A percentile compares a stretch with the other conserved stretches of the same genome.
phyloP scores from a whole-genome alignment of 495 filamentous ascomycete genomes.

The Hyphodiscus hymeniophilus region DNA sequence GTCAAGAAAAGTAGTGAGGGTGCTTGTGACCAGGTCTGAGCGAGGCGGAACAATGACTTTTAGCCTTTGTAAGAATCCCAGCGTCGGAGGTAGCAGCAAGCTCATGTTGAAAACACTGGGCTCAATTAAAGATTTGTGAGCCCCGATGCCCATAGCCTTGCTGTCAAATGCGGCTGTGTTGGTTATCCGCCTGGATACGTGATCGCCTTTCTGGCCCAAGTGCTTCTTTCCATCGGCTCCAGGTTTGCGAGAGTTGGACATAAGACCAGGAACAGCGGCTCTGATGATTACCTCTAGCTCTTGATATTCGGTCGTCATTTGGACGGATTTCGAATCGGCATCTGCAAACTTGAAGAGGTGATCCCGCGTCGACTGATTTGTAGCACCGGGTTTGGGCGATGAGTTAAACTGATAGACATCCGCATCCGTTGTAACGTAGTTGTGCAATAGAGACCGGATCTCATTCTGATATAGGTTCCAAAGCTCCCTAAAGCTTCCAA shows the following conservation, averaged over 20 bases:
- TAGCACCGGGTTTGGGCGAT: conserved; percentile 26
- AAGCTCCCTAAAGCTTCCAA: conserved; percentile 79
- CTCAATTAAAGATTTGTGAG: conserved; percentile 83
- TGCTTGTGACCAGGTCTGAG: conserved; percentile 77
- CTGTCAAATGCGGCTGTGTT: conserved; percentile 34
- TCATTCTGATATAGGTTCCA: conserved; percentile 75
- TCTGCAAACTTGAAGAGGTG: conserved; percentile 87
- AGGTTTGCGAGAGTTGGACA: conserved; percentile 61
- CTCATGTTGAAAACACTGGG: conserved; percentile 98
- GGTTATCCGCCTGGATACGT: conserved; percentile 30
- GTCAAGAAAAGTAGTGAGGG: conserved; percentile 90
- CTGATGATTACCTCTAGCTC: conserved; percentile 86
- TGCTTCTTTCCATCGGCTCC: conserved; percentile 36
- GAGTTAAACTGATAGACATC: conserved; percentile 50
- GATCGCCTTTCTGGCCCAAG: conserved; percentile 21
- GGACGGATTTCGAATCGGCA: conserved; percentile 64
- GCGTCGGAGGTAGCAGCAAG: conserved; percentile 82
- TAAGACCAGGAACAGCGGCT: conserved; percentile 84
- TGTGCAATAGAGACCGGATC: conserved; percentile 89
- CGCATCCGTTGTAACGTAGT: conserved; percentile 92
- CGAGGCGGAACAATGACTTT: conserved; percentile 84
- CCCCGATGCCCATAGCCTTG: conserved; percentile 23
- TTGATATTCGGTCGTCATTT: conserved; percentile 74
- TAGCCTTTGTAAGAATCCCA: conserved; percentile 83
- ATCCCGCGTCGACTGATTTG: conserved; percentile 47